Conservation (phyloP, 345 rosid genomes). For the Eucalyptus lansdowneana region DNA sequence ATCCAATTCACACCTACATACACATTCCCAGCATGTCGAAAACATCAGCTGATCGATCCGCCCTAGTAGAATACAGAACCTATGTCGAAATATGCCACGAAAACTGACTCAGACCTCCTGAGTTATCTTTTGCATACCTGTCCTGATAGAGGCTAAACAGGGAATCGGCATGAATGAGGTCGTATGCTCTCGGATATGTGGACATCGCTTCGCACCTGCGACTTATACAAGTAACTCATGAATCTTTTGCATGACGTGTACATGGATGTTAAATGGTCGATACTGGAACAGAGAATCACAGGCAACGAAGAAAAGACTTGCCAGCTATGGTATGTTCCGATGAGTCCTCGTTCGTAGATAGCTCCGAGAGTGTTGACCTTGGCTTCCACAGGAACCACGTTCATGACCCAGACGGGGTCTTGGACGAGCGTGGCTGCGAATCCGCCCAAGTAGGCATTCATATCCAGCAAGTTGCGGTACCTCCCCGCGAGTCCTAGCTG, state of each 20-base stretch:
- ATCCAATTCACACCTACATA: constrained; percentile 40
- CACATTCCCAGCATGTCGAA: not conserved
- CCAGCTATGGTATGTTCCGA: constrained; percentile 65
- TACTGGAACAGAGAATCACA: not conserved
- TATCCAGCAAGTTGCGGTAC: constrained; percentile 53
- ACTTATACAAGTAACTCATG: not conserved
- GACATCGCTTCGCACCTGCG: constrained; percentile 77
- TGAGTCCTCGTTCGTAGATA: constrained; percentile 47
- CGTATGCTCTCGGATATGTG: constrained; percentile 62
- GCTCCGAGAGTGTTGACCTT: constrained; percentile 39
- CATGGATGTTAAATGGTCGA: not conserved
- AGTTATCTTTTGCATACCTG: constrained; percentile 9
- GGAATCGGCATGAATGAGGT: constrained; percentile 51
- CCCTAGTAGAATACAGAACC: not conserved
- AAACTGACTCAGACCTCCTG: not conserved
- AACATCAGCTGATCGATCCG: not conserved
- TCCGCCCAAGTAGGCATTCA: constrained; percentile 54
- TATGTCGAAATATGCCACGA: not conserved
- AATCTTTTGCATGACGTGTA: not conserved
- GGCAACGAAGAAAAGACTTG: not conserved
- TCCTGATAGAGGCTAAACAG: constrained; percentile 41
- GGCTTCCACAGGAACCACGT: constrained; percentile 41
- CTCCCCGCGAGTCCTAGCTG: constrained; percentile 35
- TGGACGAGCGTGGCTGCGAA: constrained; percentile 48
- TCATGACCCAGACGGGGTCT: constrained; percentile 63